These are phyloP conservation scores for Auricularia sp. DNA, from an alignment of 768 basidiomycete species.

Conservation along the genomic window DNA sequence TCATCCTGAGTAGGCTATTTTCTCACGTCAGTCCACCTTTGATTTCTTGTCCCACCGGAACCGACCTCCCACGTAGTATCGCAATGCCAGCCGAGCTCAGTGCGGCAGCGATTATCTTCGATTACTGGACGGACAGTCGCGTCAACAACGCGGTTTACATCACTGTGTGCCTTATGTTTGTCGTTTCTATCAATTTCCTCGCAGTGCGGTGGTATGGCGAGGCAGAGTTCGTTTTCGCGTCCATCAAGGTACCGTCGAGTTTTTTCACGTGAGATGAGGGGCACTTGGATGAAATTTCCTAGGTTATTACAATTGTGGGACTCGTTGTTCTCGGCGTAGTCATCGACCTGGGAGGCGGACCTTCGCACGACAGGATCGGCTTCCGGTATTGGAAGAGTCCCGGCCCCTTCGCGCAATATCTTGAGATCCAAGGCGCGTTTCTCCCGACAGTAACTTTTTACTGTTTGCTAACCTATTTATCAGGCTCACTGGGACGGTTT, in stretches of 20 bases:
- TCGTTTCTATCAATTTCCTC: slow-evolving; percentile 28
- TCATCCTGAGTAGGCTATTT: background rate
- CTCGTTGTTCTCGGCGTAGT: slow-evolving; percentile 42
- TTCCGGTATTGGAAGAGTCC: slow-evolving; percentile 27
- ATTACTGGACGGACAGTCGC: slow-evolving; percentile 47
- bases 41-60: background rate
- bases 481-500: slow-evolving; percentile 11
- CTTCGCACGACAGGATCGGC: slow-evolving; percentile 42
- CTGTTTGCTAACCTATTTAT: slow-evolving; percentile 24
- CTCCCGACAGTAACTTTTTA: too few species aligned
- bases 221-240: slow-evolving; percentile 57
- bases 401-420: slow-evolving; percentile 8
- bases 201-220: slow-evolving; percentile 36
- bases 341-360: slow-evolving; percentile 59
- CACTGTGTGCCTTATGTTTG: slow-evolving; percentile 23
- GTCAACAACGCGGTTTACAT: slow-evolving; percentile 26
- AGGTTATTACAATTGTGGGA: slow-evolving; percentile 26
- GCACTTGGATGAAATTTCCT: slow-evolving; percentile 7
- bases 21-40: background rate
- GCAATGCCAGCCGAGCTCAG: slow-evolving; percentile 64
- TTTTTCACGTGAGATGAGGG: slow-evolving; percentile 44
- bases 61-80: slow-evolving; percentile 23
- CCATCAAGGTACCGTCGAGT: slow-evolving; percentile 85
- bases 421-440: background rate
- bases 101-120: slow-evolving; percentile 69